phyloP scores from a whole-genome alignment of 2,329 filamentous ascomycete genomes.

The Colletotrichum lupini region DNA sequence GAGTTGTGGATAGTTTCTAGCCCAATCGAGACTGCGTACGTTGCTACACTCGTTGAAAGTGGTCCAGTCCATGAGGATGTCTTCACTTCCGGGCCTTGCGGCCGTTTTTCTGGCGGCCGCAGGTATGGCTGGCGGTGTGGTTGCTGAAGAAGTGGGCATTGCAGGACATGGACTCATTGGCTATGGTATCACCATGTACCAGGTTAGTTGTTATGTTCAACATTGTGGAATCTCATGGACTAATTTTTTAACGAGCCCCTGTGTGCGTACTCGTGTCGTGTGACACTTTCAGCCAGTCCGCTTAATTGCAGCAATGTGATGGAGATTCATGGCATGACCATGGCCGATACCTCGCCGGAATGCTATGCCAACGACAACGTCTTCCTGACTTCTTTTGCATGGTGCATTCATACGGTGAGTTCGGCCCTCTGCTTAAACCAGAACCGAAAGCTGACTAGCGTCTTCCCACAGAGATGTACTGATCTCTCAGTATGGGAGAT shows the following conservation, averaged over 20 bases:
- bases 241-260: conserved; percentile 3
- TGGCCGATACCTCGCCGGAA: conserved; percentile 35
- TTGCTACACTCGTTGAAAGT: too few relatives aligned
- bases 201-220: conserved; percentile 37
- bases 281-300: conserved; percentile 40
- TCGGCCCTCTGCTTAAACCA: neutral
- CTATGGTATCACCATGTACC: conserved; percentile 48
- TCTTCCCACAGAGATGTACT: conserved; percentile 43
- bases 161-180: conserved; percentile 46
- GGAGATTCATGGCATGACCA: neutral
- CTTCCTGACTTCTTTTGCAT: conserved; percentile 46
- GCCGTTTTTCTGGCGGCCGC: neutral
- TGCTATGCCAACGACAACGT: conserved; percentile 44
- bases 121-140: neutral
- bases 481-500: conserved; percentile 43
- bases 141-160: neutral
- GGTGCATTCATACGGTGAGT: conserved; percentile 48
- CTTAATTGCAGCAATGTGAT: conserved; percentile 39
- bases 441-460: neutral
- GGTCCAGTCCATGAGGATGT: neutral
- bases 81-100: neutral
- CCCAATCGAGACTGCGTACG: too few relatives aligned
- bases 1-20: too few relatives aligned
- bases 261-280: conserved; percentile 49
- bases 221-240: neutral